Evolutionary conservation across 192 early-diverging fungal species (phyloP).

Genomic region (Umbelopsis sp.): DNA sequence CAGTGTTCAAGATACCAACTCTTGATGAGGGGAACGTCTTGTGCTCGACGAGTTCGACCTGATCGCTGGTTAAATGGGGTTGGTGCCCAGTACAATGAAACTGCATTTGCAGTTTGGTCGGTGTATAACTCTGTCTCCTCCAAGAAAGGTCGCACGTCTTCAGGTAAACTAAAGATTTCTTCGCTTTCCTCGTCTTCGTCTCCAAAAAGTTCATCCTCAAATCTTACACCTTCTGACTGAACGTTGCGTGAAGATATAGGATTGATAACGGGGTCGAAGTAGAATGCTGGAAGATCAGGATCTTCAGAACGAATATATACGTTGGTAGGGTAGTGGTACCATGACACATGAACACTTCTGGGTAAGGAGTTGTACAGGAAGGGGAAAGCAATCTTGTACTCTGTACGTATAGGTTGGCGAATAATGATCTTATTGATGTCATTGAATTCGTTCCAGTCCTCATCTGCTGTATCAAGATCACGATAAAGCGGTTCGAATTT

Average conservation of each 20-base stretch:
- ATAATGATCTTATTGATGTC: conserved; percentile 99
- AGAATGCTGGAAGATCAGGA: conserved; percentile 96
- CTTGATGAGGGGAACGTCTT: conserved; percentile 95
- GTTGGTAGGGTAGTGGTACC: conserved; percentile 93
- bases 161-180: conserved; percentile 84
- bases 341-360: conserved; percentile 86
- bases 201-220: conserved; percentile 72
- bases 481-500: conserved; percentile 97
- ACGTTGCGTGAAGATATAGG: conserved; percentile 89
- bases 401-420: conserved; percentile 96
- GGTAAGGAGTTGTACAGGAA: conserved; percentile 97
- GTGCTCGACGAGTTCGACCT: conserved; percentile 86
- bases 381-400: conserved; percentile 99
- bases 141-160: conserved; percentile 77
- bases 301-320: conserved; percentile 90
- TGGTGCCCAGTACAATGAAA: conserved; percentile 97
- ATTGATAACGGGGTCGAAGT: conserved; percentile 96
- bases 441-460: conserved; percentile 99
- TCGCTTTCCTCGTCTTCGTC: conserved; percentile 83
- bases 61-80: conserved; percentile 94
- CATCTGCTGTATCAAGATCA: conserved; percentile 95
- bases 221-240: conserved; percentile 44
- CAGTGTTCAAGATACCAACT: conserved; percentile 99
- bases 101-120: conserved; percentile 90
- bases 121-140: conserved; percentile 77